These are phyloP conservation scores for Cryptomeria japonica DNA, from an alignment of 75 land plant species.

Conservation along the genomic window DNA sequence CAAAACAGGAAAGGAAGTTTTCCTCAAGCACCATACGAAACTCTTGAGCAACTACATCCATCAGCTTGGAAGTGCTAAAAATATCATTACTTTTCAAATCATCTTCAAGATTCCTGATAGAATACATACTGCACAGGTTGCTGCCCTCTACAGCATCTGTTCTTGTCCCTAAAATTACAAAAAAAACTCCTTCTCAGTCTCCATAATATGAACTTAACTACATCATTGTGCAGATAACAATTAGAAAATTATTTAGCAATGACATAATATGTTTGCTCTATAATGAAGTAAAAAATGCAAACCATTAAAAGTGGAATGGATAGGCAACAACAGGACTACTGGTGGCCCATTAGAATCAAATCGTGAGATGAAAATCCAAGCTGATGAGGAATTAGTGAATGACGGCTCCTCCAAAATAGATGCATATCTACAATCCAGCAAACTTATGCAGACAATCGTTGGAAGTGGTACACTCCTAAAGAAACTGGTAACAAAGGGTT, in stretches of 20 bases:
- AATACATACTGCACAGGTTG: not conserved
- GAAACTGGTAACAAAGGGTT: conserved; percentile 31
- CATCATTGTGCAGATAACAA: not conserved
- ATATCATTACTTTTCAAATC: conserved; percentile 40
- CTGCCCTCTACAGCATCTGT: not conserved
- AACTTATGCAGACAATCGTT: conserved; percentile 66
- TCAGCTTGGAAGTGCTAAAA: conserved; percentile 29
- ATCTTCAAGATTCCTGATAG: not conserved
- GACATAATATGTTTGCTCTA: not conserved
- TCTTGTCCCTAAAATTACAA: conserved; percentile 15
- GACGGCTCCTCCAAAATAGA: conserved; percentile 33
- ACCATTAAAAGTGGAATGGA: conserved; percentile 46
- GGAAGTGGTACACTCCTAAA: conserved; percentile 47
- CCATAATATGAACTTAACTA: not conserved
- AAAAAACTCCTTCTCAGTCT: not conserved
- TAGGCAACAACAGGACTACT: conserved; percentile 58
- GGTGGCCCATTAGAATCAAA: conserved; percentile 43
- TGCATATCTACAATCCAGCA: conserved; percentile 56
- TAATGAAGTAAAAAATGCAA: not conserved
- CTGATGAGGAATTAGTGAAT: conserved; percentile 24
- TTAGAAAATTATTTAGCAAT: not conserved
- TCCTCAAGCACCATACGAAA: conserved; percentile 60
- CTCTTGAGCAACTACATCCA: conserved; percentile 48
- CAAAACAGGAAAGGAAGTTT: conserved; percentile 57
- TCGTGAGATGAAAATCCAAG: conserved; percentile 78